Base-by-base conservation (phyloP, 768 basidiomycete species). In the Omphalotus guepiniiformis region DNA sequence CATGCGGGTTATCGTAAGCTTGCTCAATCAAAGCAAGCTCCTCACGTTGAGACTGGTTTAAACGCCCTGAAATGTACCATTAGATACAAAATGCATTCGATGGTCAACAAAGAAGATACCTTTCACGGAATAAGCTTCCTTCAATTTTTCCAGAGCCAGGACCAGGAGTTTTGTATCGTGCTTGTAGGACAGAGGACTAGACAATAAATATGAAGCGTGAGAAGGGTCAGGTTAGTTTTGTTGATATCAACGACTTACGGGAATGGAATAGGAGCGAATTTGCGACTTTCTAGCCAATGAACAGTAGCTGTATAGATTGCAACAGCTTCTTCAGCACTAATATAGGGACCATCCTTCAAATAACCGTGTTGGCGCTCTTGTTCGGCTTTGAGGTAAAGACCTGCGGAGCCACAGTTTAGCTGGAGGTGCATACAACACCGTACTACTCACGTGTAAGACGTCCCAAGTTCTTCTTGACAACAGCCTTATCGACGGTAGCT, bases 181-280 rank as follows among this genome's bases (percentile, higher is more conserved):
- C 71, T 98, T 98, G 71, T 99, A 99, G 21, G 93, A 96, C 25
- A 99, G 72, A 2, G 96, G 96, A 1, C 87, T 88, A 52, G 5
- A 46, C 44, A 22, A 36, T 27, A 56, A 41, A 44, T 4, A 40
- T 4, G 48, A 34, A 36, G 35, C 48, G 6, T 19, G n/a, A 6
- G 47, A 37, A 16, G 8, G n/a, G n/a, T n/a, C n/a, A n/a, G n/a
- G n/a, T n/a, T n/a, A n/a, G n/a, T n/a, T n/a, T n/a, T n/a, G n/a
- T n/a, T n/a, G n/a, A n/a, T n/a, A n/a, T n/a, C n/a, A n/a, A n/a
- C n/a, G n/a, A 66, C 83, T 58, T 60, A 88, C 76, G 96, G 96
- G 84, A 99, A 99, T 30, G 96, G 96, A 57, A 99, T 99, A 2
- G 96, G 95, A 5, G 93, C 88, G 67, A 98, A 98, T 65, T 98